A percentile compares a stretch with the other conserved stretches of the same genome.
Evolutionary conservation across 495 filamentous ascomycete species (phyloP).

Genomic region (Durotheca rogersii): DNA sequence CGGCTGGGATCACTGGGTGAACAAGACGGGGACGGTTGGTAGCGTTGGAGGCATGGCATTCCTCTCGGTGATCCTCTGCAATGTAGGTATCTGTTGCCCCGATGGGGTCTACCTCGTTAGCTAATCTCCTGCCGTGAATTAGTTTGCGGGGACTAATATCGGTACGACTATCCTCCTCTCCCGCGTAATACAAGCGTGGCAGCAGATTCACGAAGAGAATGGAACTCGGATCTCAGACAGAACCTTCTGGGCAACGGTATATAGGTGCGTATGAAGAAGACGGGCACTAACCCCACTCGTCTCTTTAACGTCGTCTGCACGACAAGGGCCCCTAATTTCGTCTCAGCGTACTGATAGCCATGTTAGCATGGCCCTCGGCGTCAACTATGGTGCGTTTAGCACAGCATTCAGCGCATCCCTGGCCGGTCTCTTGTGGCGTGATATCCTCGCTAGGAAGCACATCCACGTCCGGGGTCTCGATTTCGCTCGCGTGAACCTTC

Average conservation of each 20-base stretch:
- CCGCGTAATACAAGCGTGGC: constrained; percentile 64
- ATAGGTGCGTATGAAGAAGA: constrained; percentile 31
- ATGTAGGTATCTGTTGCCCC: constrained; percentile 50
- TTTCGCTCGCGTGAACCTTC: constrained; percentile 64
- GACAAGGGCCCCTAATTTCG: too few species aligned
- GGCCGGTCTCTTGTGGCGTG: constrained; percentile 65
- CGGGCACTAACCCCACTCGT: too few species aligned
- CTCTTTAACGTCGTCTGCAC: too few species aligned
- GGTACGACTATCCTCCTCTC: constrained; percentile 68
- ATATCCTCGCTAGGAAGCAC: constrained; percentile 63
- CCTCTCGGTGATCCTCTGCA: constrained; percentile 65
- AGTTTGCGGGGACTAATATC: constrained; percentile 72
- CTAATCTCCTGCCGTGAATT: constrained; percentile 11
- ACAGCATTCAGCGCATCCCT: constrained; percentile 65
- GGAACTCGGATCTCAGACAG: constrained; percentile 51
- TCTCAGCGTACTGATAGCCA: not conserved
- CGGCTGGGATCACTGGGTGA: constrained; percentile 68
- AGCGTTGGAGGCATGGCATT: constrained; percentile 67
- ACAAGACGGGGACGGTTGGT: constrained; percentile 62
- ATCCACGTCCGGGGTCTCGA: constrained; percentile 58
- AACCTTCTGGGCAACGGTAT: constrained; percentile 66
- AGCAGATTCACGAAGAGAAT: constrained; percentile 51
- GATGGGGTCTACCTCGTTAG: not conserved
- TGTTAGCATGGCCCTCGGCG: constrained; percentile 61
- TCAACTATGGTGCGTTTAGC: constrained; percentile 70